These are phyloP conservation scores for Cladochytrium replicatum DNA, from an alignment of 192 early-diverging fungal genomes.

Conservation along the genomic window DNA sequence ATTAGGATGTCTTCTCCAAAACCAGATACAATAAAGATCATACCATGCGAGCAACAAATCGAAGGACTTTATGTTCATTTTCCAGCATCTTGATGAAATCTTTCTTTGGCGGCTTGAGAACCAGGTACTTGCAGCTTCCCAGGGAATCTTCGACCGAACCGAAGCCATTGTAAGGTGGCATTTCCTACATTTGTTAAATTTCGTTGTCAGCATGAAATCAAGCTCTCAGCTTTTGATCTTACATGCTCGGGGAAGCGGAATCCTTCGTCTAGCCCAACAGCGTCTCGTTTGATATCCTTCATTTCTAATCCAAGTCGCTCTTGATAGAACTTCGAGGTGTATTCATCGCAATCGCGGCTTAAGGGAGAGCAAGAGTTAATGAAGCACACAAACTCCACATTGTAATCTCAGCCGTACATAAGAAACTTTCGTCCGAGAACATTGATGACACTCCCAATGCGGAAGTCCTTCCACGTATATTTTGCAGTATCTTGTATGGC, in stretches of 20 bases:
- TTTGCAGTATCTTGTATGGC: conserved; percentile 35
- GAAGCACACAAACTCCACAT: conserved; percentile 1
- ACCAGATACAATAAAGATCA: conserved; percentile 1
- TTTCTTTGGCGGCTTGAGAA: conserved; percentile 54
- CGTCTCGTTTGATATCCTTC: no score
- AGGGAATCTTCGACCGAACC: conserved; percentile 53
- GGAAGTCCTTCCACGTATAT: conserved; percentile 53
- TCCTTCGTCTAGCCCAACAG: no score
- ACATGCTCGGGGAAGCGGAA: no score
- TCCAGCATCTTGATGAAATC: conserved; percentile 59
- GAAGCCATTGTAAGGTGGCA: conserved; percentile 55
- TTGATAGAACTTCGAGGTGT: conserved; percentile 40
- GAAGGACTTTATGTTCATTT: conserved; percentile 49
- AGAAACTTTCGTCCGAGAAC: conserved; percentile 47
- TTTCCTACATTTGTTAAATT: conserved; percentile 16
- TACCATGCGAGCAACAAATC: conserved; percentile 53
- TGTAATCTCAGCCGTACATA: conserved; percentile 29
- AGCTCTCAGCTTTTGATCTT: not conserved
- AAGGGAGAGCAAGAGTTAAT: not conserved
- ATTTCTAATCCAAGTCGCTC: conserved; percentile 7
- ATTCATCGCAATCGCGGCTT: conserved; percentile 57
- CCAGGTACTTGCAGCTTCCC: conserved; percentile 45
- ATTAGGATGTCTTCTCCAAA: conserved; percentile 6
- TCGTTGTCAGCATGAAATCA: conserved; percentile 8
- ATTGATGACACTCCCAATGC: conserved; percentile 45